Conservation (phyloP, 2,329 filamentous ascomycete genomes). For the Trichophyton rubrum region DNA sequence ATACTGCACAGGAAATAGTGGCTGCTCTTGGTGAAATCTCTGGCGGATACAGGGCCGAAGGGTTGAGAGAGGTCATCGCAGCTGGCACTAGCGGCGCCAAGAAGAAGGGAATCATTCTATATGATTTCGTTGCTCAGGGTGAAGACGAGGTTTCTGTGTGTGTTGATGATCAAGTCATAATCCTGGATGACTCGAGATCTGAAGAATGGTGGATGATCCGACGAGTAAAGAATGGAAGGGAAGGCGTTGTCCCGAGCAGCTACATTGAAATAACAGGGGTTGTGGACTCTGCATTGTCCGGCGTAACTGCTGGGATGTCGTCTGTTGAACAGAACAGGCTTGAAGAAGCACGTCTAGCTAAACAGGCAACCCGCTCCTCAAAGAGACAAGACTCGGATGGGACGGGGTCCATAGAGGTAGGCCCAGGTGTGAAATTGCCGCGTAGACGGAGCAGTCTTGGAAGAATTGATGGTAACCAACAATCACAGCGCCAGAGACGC, state of each 20-base stretch:
- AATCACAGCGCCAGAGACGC: conserved; percentile 59
- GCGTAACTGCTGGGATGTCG: conserved; percentile 50
- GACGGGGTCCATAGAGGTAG: conserved; percentile 56
- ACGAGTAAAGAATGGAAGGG: conserved; percentile 77
- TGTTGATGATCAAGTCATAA: conserved; percentile 76
- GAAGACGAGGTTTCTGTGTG: conserved; percentile 92
- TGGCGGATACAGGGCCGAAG: conserved; percentile 70
- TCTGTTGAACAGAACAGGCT: conserved; percentile 62
- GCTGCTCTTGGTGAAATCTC: conserved; percentile 76
- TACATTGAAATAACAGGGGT: conserved; percentile 81
- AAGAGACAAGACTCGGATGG: conserved; percentile 42
- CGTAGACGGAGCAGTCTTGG: conserved; percentile 64
- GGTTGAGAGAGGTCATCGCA: conserved; percentile 68
- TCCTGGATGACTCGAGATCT: conserved; percentile 81
- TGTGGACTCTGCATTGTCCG: conserved; percentile 40
- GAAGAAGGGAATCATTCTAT: conserved; percentile 77
- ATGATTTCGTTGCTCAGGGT: conserved; percentile 93
- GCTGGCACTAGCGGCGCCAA: conserved; percentile 59
- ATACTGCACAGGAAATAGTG: conserved; percentile 90
- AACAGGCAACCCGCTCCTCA: conserved; percentile 57
- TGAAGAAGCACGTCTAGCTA: conserved; percentile 74
- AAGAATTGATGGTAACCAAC: conserved; percentile 54
- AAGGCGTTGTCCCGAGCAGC: conserved; percentile 91
- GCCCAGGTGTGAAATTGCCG: conserved; percentile 61
- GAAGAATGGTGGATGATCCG: conserved; percentile 98